Evolutionary conservation across 495 filamentous ascomycete genomes (phyloP), one percentile per base, ranked within the genome.

Genomic region (Penicillium coprophilum): DNA sequence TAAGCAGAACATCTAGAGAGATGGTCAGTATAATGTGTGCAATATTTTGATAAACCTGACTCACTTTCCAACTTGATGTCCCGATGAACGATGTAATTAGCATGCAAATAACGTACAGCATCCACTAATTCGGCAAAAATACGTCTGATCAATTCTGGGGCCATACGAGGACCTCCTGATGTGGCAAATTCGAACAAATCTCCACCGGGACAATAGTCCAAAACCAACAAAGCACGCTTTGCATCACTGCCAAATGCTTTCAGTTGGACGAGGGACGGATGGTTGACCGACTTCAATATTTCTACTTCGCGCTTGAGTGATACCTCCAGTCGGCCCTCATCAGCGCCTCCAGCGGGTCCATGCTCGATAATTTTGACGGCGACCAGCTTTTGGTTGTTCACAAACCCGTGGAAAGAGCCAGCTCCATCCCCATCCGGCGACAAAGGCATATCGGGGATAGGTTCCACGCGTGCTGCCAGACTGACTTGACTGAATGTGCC

Each of bases 1-100:
- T 96, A 60, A 97, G 85, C 23, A 98, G 84, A 46, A 96, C 89
- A 68, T 98, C 92, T 96, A 64, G 20, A 51, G 41, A 32, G 3
- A 23, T 8, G 24, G 57, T 77, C 60, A 76, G 73, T 60, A 71
- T 24, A 31, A 6, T 41, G 17, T 50, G 24, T 32, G 51, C 47
- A 13, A 17, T 30, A 19, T n/a, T 45, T 11, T 46, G 53, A 10
- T 5, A 50, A 38, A 51, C 12, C 8, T 31, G 28, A 76, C 88
- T 74, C 79, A 96, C 92, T 98, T 75, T 98, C 94, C 46, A 98
- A 84, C 72, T 98, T 98, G 66, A 98, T 95, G 72, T 98, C 94
- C 24, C 94, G 85, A 66, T 98, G 94, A 40, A 96, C 93, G 59
- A 98, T 96, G 62, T 82, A 88, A 63, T 89, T 70, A 28, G 78